Conservation (phyloP, 352 stramenopile species). For the Phytopythium oedochilum region DNA sequence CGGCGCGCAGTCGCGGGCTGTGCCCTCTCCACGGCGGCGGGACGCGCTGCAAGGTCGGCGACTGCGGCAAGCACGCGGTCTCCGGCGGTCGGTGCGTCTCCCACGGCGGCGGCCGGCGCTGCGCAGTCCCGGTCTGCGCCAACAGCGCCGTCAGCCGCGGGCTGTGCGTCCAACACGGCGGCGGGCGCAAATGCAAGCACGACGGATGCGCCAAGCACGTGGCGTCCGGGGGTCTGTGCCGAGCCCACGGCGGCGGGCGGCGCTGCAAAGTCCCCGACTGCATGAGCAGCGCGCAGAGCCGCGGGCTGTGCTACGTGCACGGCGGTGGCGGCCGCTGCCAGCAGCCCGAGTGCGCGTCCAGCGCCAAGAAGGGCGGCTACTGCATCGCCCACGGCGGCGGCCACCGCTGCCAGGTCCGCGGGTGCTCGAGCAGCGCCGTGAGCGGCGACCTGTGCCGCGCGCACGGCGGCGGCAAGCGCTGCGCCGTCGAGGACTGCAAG, state of each 20-base stretch:
- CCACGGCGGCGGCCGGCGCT: slow-evolving; percentile 59
- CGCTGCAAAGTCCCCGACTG: slow-evolving; percentile 78
- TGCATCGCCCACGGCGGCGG: slow-evolving; percentile 83
- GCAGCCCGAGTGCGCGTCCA: slow-evolving; percentile 63
- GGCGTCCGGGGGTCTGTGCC: slow-evolving; percentile 71
- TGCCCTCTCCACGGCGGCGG: slow-evolving; percentile 83
- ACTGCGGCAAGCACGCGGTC: slow-evolving; percentile 66
- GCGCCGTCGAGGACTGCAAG: slow-evolving; percentile 62
- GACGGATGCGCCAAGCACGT: slow-evolving; percentile 72
- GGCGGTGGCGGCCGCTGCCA: slow-evolving; percentile 77
- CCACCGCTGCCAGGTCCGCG: slow-evolving; percentile 66
- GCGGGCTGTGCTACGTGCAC: slow-evolving; percentile 81
- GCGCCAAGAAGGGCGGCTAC: slow-evolving; percentile 81
- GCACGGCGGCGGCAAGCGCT: slow-evolving; percentile 76
- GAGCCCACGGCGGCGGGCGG: slow-evolving; percentile 69
- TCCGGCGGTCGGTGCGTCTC: slow-evolving; percentile 58
- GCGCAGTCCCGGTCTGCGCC: slow-evolving; percentile 21
- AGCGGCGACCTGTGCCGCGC: slow-evolving; percentile 75
- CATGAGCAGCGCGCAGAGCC: slow-evolving; percentile 75
- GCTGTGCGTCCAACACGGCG: slow-evolving; percentile 64
- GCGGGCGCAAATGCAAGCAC: slow-evolving; percentile 67
- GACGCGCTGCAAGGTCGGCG: slow-evolving; percentile 43
- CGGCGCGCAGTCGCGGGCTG: slow-evolving; percentile 69
- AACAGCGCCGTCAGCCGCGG: slow-evolving; percentile 54
- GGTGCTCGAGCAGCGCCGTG: slow-evolving; percentile 76